phyloP scores from a whole-genome alignment of 768 basidiomycete genomes.

The Gyrodon lividus region DNA sequence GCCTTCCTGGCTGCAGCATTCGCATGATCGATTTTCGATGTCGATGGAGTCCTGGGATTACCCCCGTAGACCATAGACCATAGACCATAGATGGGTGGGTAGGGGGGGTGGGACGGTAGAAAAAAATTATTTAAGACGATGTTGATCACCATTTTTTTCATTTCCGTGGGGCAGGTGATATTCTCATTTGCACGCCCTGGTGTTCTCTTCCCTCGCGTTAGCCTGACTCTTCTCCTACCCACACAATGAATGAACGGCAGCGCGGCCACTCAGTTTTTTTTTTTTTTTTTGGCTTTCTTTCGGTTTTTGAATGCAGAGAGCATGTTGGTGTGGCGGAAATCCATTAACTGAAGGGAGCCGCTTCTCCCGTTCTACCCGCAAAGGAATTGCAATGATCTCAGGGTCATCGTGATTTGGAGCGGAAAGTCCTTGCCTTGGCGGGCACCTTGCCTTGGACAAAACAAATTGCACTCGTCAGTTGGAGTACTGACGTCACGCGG shows the following conservation, averaged over 20 bases:
- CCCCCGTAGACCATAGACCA: constrained; percentile 10
- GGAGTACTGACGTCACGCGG: no score
- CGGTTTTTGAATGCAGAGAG: constrained; percentile 11
- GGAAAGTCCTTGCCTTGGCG: background rate
- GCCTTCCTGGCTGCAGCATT: constrained; percentile 61
- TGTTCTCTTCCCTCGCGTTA: constrained; percentile 3
- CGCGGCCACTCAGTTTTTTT: constrained; percentile 20
- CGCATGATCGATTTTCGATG: constrained; percentile 18
- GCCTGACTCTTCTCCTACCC: constrained; percentile 1
- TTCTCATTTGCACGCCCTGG: constrained; percentile 17
- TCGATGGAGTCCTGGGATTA: no score
- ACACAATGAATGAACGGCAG: constrained; percentile 19
- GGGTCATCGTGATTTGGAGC: background rate
- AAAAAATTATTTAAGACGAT: constrained; percentile 19
- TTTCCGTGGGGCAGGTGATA: constrained; percentile 29
- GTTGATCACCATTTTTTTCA: constrained; percentile 19
- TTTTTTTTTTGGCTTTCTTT: background rate
- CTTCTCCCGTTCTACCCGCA: no score
- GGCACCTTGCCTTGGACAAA: no score
- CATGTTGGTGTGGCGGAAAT: background rate
- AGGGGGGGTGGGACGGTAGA: no score
- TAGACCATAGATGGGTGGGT: constrained; percentile 15
- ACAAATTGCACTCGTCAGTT: no score
- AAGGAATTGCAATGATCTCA: background rate
- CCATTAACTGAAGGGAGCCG: background rate